These are phyloP conservation scores for Trichocomaceae sp. DNA, from an alignment of 2,329 filamentous ascomycete genomes.

Conservation along the genomic window DNA sequence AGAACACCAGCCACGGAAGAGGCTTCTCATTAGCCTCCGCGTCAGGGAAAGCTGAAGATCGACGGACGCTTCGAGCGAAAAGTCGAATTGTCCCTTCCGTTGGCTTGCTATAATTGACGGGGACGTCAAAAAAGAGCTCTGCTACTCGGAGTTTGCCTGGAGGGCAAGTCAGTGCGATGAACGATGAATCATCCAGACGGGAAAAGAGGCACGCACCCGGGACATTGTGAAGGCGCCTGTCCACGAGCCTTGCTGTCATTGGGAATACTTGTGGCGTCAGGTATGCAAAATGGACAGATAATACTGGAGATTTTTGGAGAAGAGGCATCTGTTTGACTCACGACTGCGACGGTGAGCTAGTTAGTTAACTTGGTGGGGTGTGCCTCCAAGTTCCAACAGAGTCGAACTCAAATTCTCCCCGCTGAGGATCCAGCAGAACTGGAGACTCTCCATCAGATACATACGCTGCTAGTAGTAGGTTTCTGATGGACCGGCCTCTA, in stretches of 20 bases:
- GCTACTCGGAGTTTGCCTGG: slow-evolving; percentile 67
- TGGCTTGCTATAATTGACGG: slow-evolving; percentile 66
- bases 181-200: background rate
- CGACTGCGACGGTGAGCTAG: no score
- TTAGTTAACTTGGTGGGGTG: no score
- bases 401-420: background rate
- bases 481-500: background rate
- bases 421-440: background rate
- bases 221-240: slow-evolving; percentile 32
- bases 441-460: background rate
- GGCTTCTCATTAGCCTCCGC: slow-evolving; percentile 41
- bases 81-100: slow-evolving; percentile 58
- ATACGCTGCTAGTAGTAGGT: background rate
- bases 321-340: no score
- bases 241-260: slow-evolving; percentile 31
- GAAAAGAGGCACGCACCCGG: slow-evolving; percentile 23
- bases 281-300: no score
- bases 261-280: background rate
- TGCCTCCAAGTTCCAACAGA: background rate
- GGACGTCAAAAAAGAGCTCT: slow-evolving; percentile 82
- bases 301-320: background rate
- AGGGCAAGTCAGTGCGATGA: background rate
- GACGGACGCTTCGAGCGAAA: slow-evolving; percentile 69
- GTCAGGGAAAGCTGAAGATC: slow-evolving; percentile 47
- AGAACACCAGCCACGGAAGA: slow-evolving; percentile 60